phyloP scores from a whole-genome alignment of 192 early-diverging fungal species.

The Chytriomyces confervae region DNA sequence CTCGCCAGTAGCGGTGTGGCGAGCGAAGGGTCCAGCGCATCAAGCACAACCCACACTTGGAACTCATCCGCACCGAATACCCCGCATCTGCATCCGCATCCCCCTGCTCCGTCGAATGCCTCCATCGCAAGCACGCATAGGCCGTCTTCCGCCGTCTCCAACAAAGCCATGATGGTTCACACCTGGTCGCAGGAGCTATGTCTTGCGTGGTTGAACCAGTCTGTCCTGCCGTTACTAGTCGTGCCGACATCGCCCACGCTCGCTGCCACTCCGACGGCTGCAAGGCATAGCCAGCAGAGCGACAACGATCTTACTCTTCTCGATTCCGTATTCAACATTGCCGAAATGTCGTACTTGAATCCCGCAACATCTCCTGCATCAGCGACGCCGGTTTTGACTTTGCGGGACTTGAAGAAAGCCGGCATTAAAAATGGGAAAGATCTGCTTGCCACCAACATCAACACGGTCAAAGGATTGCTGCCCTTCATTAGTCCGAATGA shows the following conservation, averaged over 20 bases:
- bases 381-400: background rate
- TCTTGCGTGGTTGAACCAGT: constrained; percentile 14
- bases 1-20: background rate
- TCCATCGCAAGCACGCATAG: background rate
- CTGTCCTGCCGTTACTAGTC: constrained; percentile 4
- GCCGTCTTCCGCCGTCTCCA: background rate
- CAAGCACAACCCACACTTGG: too few species aligned
- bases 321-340: constrained; percentile 33
- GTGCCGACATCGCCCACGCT: background rate
- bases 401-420: constrained; percentile 4
- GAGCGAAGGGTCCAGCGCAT: too few species aligned
- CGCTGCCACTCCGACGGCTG: background rate
- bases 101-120: background rate
- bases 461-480: constrained; percentile 1
- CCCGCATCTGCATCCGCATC: background rate
- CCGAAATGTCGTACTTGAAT: background rate
- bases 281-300: background rate
- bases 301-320: constrained; percentile 9
- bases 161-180: background rate
- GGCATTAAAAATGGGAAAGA: constrained; percentile 11
- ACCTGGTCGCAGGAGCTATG: background rate
- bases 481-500: background rate
- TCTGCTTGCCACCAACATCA: background rate
- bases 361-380: background rate
- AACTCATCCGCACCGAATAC: too few species aligned